Base-by-base conservation (phyloP, 768 basidiomycete genomes). In the Leucocoprinus birnbaumii region DNA sequence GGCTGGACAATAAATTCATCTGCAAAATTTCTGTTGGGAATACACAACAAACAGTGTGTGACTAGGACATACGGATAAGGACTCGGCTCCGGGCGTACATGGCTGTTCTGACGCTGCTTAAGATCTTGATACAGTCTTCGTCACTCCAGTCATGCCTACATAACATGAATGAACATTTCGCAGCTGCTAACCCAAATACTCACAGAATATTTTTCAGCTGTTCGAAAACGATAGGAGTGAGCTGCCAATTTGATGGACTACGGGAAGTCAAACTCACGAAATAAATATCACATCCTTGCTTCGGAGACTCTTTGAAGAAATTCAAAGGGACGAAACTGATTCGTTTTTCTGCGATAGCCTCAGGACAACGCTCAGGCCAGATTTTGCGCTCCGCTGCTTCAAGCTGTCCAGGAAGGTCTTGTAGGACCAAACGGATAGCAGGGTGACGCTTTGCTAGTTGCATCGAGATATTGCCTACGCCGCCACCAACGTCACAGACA, bases 71-170 rank as follows among this genome's bases (percentile, higher is more conserved):
- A 75, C 74, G 71, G 40, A 76, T 68, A 24, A 76, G 67, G 22
- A 76, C 46, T 1, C 69, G 67, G 41, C 71, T 73, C 13, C 55
- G 13, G 1, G 69, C 64, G 7, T 58, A 62, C 70, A 77, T 74
- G 1, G 68, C 71, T 25, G 67, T 65, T 18, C 66, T 64, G 1
- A 78, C 62, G 51, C 69, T 66, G 2, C 54, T 60, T 2, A 79
- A 62, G 42, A 79, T 76, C 31, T 62, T 61, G 21, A 72, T 35
- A 56, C 68, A 67, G 38, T 71, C 66, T 1, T 62, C 62, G 46
- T 74, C 66, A 0, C 71, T 68, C 78, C 78, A 79, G 51, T 77
- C 69, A 49, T 77, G 77, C 13, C 75, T 77, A 45, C 7, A 13
- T 44, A 26, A 13, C 14, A 22, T 24, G 25, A 48, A 25, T 21